Percentiles rank a stretch among this genome's conserved stretches.
phyloP scores from a whole-genome alignment of 2,329 filamentous ascomycete genomes.

The Chrysoporthe puriensis region DNA sequence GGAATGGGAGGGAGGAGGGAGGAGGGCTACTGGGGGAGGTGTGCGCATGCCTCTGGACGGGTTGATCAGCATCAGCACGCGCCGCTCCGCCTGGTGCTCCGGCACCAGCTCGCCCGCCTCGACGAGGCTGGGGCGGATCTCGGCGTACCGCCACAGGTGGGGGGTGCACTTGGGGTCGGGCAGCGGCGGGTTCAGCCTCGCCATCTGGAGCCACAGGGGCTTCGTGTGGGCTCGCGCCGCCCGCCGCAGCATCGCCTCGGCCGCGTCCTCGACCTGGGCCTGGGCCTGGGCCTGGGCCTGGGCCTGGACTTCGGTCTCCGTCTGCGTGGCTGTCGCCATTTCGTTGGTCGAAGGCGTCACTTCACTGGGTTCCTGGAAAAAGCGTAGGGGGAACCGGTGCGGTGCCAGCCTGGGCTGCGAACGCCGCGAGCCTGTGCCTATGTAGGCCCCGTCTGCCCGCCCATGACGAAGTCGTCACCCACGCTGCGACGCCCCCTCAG shows the following conservation, averaged over 20 bases:
- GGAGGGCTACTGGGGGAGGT: no score
- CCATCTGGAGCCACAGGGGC: slow-evolving; percentile 52
- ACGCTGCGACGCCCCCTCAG: no score
- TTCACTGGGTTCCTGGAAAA: neutral
- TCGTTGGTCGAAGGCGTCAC: slow-evolving; percentile 1
- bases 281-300: neutral
- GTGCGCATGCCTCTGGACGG: slow-evolving; percentile 36
- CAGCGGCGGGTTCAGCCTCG: slow-evolving; percentile 45
- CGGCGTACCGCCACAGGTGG: slow-evolving; percentile 39
- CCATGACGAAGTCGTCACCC: neutral
- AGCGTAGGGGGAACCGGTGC: neutral
- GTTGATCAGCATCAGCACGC: slow-evolving; percentile 48
- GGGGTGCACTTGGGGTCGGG: slow-evolving; percentile 47
- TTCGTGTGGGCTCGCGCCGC: slow-evolving; percentile 31
- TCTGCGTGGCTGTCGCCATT: slow-evolving; percentile 25
- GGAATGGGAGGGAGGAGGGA: no score
- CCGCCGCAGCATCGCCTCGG: slow-evolving; percentile 19
- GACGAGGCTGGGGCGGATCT: slow-evolving; percentile 39
- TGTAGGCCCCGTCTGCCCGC: neutral
- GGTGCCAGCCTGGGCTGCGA: slow-evolving; percentile 9
- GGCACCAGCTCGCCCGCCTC: slow-evolving; percentile 26
- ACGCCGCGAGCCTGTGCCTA: slow-evolving; percentile 2
- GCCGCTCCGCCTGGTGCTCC: slow-evolving; percentile 41
- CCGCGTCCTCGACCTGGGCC: slow-evolving; percentile 15
- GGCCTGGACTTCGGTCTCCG: slow-evolving; percentile 3